Conservation (phyloP, 805 yeast species). For the Myxozyma neglecta region DNA sequence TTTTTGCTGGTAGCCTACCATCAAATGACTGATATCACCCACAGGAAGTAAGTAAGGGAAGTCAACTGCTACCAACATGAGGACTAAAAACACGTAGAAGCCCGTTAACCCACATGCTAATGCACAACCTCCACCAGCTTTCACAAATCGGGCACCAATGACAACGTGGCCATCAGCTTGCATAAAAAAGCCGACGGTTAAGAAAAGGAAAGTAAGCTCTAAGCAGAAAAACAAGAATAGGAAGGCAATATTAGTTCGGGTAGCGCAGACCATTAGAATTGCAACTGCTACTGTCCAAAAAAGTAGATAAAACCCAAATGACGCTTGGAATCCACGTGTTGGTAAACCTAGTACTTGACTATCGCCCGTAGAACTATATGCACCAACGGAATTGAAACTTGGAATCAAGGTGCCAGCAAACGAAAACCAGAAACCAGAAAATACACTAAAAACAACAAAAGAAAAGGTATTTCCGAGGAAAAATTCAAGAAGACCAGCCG, state of each 20-base stretch:
- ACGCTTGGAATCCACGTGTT: conserved; percentile 21
- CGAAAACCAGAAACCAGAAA: conserved; percentile 31
- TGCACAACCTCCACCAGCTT: conserved; percentile 29
- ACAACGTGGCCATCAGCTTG: conserved; percentile 3
- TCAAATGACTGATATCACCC: conserved; percentile 25
- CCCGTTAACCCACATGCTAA: conserved; percentile 25
- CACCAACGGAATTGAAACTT: conserved; percentile 28
- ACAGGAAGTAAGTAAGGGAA: conserved; percentile 30
- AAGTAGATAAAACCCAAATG: conserved; percentile 25
- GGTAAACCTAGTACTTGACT: conserved; percentile 15
- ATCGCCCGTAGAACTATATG: conserved; percentile 29
- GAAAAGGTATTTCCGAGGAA: conserved; percentile 33
- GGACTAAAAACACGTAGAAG: conserved; percentile 27
- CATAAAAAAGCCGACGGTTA: conserved; percentile 25
- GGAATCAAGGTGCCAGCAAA: conserved; percentile 29
- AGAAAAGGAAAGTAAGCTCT: conserved; percentile 16
- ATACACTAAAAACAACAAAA: conserved; percentile 29
- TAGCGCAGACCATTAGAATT: conserved; percentile 24
- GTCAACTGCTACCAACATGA: conserved; percentile 30
- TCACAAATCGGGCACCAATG: conserved; percentile 9
- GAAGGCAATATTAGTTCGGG: conserved; percentile 29
- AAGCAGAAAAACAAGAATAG: conserved; percentile 21
- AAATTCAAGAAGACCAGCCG: conserved; percentile 30
- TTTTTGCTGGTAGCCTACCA: conserved; percentile 28
- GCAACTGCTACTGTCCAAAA: conserved; percentile 27